Conservation (phyloP, 371 early-diverging fungal species). For the Parasitella parasitica region DNA sequence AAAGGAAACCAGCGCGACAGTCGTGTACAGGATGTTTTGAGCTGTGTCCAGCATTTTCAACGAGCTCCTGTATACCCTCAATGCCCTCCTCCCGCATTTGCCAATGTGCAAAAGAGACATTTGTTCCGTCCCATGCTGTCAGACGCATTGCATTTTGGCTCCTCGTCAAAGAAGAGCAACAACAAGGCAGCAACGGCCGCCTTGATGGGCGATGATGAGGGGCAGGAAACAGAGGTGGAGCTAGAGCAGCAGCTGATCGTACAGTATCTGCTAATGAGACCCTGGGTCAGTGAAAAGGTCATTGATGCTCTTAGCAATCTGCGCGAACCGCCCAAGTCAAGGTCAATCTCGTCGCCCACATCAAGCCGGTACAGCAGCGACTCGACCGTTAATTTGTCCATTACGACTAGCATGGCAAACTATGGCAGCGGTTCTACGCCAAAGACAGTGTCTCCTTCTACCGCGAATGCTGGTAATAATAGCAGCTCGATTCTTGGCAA, state of each 20-base stretch:
- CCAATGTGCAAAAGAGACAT: conserved; percentile 43
- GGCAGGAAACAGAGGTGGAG: conserved; percentile 21
- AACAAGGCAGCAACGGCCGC: conserved; percentile 10
- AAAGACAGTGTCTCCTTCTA: neutral
- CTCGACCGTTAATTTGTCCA: neutral
- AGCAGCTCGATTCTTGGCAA: neutral
- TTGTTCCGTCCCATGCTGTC: conserved; percentile 40
- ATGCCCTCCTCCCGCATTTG: conserved; percentile 44
- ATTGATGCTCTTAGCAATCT: conserved; percentile 65
- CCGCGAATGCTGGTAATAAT: neutral
- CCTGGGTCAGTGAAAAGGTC: conserved; percentile 59
- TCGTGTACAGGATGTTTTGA: conserved; percentile 43
- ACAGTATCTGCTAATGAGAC: conserved; percentile 58
- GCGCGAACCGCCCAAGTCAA: conserved; percentile 60
- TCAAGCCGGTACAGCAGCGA: neutral
- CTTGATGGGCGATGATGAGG: conserved; percentile 16
- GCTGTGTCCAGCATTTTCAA: conserved; percentile 47
- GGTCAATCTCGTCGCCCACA: conserved; percentile 14
- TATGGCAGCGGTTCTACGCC: neutral
- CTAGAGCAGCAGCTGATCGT: conserved; percentile 47
- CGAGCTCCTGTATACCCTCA: conserved; percentile 57
- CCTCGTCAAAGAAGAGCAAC: conserved; percentile 14
- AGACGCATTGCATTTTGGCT: conserved; percentile 41
- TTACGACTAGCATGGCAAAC: neutral
- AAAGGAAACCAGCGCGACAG: conserved; percentile 50